Conservation (phyloP, 495 filamentous ascomycete genomes). For the Aspergillus saccharolyticus region DNA sequence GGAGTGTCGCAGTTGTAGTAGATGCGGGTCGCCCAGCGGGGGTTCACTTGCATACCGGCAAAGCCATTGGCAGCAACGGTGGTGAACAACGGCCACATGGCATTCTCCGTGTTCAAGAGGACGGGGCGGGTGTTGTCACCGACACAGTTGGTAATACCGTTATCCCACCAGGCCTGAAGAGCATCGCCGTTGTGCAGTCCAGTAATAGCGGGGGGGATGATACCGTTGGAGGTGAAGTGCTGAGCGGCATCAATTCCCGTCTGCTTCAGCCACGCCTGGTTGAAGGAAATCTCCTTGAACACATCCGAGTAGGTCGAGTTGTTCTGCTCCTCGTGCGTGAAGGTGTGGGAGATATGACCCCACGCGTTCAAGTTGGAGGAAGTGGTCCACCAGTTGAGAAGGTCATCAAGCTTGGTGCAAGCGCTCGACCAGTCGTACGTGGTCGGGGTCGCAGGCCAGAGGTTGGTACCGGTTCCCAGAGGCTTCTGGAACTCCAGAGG, state of each 20-base stretch:
- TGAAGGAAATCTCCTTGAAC: slow-evolving; percentile 54
- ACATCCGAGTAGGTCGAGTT: slow-evolving; percentile 58
- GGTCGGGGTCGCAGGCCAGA: slow-evolving; percentile 47
- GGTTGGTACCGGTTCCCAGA: slow-evolving; percentile 49
- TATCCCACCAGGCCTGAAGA: slow-evolving; percentile 53
- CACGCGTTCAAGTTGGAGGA: slow-evolving; percentile 46
- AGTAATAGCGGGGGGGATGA: slow-evolving; percentile 61
- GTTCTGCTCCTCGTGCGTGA: slow-evolving; percentile 55
- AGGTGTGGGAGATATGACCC: slow-evolving; percentile 57
- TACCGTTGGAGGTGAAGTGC: slow-evolving; percentile 46
- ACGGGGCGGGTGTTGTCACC: slow-evolving; percentile 57
- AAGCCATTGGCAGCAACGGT: slow-evolving; percentile 48
- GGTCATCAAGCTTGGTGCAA: slow-evolving; percentile 45
- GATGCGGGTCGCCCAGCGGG: slow-evolving; percentile 58
- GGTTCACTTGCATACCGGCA: slow-evolving; percentile 53
- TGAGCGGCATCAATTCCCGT: slow-evolving; percentile 39
- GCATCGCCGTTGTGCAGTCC: slow-evolving; percentile 62
- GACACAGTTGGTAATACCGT: slow-evolving; percentile 55
- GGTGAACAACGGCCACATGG: slow-evolving; percentile 53
- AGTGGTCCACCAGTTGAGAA: slow-evolving; percentile 48
- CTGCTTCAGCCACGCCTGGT: slow-evolving; percentile 53
- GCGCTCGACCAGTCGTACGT: slow-evolving; percentile 43
- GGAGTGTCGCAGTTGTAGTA: slow-evolving; percentile 61
- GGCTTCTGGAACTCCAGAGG: slow-evolving; percentile 53
- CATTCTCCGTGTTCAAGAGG: slow-evolving; percentile 43